Base-by-base conservation (phyloP, 805 yeast species). In the Ogataea angusta region DNA sequence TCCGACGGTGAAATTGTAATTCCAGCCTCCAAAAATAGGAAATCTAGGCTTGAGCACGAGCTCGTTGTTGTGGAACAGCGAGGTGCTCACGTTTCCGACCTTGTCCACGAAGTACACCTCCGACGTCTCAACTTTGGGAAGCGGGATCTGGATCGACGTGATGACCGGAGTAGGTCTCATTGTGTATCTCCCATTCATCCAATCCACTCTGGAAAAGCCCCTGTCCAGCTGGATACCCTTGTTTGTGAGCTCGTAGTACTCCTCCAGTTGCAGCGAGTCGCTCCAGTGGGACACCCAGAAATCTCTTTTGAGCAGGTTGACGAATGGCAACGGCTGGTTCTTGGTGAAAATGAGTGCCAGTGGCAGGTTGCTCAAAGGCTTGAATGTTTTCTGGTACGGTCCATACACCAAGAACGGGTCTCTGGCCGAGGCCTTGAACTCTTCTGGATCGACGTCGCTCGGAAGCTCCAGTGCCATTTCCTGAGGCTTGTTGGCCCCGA, bases 1-100 rank as follows among this genome's bases (percentile, higher is more conserved):
- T n/a, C 98, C 98, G 52, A 91, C 64, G 16, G 98, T 93, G 71
- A 87, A 93, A 66, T 91, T 88, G 66, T 88, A 91, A 55, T 81
- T 75, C 99, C 99, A 93, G 30, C 90, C 95, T 35, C 99, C 99
- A 64, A 87, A 85, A 6, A 93, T 61, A n/a, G 99, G 99, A 69
- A 71, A 93, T 62, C 99, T 76, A 42, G 98, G 98, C 56, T 75
- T 77, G 49, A 93, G 62, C 25, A 81, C 67, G 34, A 87, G 65
- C 45, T 66, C 64, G 30, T 72, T 63, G 30, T 64, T 63, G 4
- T 65, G 57, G 18, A 66, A 46, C 46, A 69, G 68, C 36, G 84
- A 82, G 3, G 97, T 85, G 6, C 96, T 82, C 10, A 91, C 96
- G 64, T 87, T 86, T 26, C 99, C 99, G 21, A 91, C 96, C 50